These are phyloP conservation scores for Didymella lethalis DNA, from an alignment of 2,329 filamentous ascomycete genomes.

Conservation along the genomic window DNA sequence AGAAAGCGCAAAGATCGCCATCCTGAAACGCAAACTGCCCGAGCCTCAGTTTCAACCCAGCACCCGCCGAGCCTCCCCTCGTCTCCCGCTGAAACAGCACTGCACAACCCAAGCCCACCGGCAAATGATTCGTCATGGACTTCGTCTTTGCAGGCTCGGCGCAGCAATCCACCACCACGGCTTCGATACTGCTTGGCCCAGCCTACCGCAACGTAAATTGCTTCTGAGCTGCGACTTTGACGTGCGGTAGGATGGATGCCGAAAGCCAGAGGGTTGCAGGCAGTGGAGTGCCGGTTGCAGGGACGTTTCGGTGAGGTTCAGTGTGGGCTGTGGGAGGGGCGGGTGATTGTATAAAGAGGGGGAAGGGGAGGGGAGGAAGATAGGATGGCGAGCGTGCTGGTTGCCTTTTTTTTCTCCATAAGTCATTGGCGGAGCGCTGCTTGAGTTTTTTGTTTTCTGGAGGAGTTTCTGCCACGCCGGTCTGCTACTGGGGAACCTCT, in stretches of 20 bases:
- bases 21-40: neutral
- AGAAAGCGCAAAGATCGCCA: no score
- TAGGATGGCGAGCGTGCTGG: neutral
- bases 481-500: neutral
- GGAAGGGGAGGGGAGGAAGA: neutral
- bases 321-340: neutral
- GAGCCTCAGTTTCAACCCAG: neutral
- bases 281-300: constrained; percentile 7
- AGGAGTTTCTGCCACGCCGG: constrained; percentile 2
- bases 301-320: constrained; percentile 8
- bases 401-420: neutral
- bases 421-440: neutral
- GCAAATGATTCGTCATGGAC: neutral
- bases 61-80: neutral
- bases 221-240: neutral
- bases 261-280: neutral
- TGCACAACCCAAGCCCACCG: neutral
- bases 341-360: neutral
- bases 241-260: neutral
- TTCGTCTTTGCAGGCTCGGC: neutral
- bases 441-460: neutral
- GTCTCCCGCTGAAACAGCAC: neutral
- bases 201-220: neutral
- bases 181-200: neutral
- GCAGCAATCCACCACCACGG: neutral